Evolutionary conservation across 495 filamentous ascomycete species (phyloP), one percentile per base, ranked within the genome.

Genomic region (Peziza echinospora): DNA sequence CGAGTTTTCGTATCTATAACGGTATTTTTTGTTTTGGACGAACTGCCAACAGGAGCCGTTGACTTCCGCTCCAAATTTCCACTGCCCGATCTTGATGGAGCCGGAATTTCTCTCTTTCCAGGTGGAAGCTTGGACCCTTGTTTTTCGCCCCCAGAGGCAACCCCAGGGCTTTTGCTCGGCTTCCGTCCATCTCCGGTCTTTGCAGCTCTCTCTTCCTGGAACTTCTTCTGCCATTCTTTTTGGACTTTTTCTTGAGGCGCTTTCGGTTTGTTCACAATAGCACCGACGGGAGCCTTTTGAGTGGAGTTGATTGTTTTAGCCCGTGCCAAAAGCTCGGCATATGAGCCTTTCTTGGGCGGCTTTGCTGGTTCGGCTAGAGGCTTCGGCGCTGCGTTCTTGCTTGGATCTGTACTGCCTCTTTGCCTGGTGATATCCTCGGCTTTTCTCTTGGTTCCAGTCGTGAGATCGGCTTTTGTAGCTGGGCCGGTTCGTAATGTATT

Each of bases 151-250:
- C 49, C 48, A 23, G 56, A 56, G 26, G 26, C n/a, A 28, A 49
- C 42, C 9, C 56, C 52, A 2, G 56, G 56, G 21, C 56, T 59
- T 37, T 59, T 59, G 26, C 56, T 59, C 19, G 41, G 54, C 19
- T 52, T 55, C n/a, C 54, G 24, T 21, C 43, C 43, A 46, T 37
- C 46, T 10, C 21, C 49, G 2, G 21, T 21, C 34, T 59, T 59
- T 24, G 44, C 49, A 11, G 53, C 53, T 13, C 50, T 44, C 44
- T 51, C 45, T 6, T 55, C 55, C 28, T 58, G 55, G 23, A 58
- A 26, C 42, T 55, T 55, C 45, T 52, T 55, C 45, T 58, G 55
- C 56, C 56, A 59, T 34, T 53, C 47, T 26, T 55, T 59, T 40
- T 59, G 51, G 13, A 55, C 47, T 3, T 11, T 11, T 26, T 56